Evolutionary conservation across 129 eudicot genomes (phyloP), one percentile per base, ranked within the genome.

Genomic region (Kitagawia praeruptora): DNA sequence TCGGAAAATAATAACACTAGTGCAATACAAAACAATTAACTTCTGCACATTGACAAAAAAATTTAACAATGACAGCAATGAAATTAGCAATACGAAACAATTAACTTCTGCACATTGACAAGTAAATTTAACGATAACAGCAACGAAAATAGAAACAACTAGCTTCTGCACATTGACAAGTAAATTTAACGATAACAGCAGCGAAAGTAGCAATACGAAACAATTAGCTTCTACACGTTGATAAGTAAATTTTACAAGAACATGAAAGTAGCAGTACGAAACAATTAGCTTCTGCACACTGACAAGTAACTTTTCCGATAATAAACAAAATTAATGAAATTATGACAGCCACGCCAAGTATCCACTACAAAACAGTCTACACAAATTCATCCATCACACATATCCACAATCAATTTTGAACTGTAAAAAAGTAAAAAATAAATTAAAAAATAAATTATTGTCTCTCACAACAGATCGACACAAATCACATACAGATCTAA

Each of bases 401-500:
- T 31, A 34, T n/a, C n/a, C n/a, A n/a, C 23, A 1, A 39, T 71
- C 46, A 39, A 6, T 7, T 5, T 37, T 8, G 8, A 71, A 16
- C 12, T 2, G 14, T 73, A n/a, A 42, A 2, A 73, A 21, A 73
- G 15, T 9, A 73, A 70, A 21, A 58, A 58, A 27, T 18, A 2
- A 70, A 23, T n/a, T n/a, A n/a, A n/a, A n/a, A n/a, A n/a, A n/a
- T n/a, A 46, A 72, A 72, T 27, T 8, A 40, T 27, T 28, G 27
- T 41, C 6, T 18, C 46, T 11, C 27, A 13, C 15, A 42, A 42
- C 54, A 73, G 76, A 73, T 44, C 76, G 39, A 73, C 51, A 40
- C 54, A 73, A 73, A 41, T 41, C 5, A 42, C 76, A 73, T 11
- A 13, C 15, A 41, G 76, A 73, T 73, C 76, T 44, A 73, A 41